These are phyloP conservation scores for Lasiosphaeria ovina DNA, from an alignment of 495 filamentous ascomycete genomes.

Conservation along the genomic window DNA sequence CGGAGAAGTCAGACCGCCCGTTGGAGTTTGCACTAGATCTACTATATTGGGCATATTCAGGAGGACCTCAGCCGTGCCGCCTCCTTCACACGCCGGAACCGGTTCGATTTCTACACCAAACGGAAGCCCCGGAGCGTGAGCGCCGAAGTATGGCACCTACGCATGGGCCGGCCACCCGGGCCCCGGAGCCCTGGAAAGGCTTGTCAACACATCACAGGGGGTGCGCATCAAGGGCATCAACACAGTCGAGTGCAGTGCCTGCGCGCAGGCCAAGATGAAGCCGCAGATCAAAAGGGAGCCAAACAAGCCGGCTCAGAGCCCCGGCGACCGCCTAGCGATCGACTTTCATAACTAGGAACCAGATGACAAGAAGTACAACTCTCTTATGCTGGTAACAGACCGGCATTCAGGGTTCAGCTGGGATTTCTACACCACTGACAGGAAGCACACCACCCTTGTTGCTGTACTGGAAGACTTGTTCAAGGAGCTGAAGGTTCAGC, in stretches of 20 bases:
- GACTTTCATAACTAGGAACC: background rate
- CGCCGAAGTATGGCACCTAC: background rate
- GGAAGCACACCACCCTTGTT: too few species aligned
- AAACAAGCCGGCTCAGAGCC: too few species aligned
- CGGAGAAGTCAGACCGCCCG: conserved; percentile 76
- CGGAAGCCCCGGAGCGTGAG: background rate
- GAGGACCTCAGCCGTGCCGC: background rate
- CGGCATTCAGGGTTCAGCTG: background rate
- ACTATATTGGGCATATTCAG: conserved; percentile 51
- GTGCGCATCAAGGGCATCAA: conserved; percentile 2
- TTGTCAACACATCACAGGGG: conserved; percentile 1
- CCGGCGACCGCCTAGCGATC: background rate
- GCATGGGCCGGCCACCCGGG: conserved; percentile 5
- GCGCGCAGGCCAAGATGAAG: background rate
- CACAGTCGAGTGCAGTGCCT: conserved; percentile 5
- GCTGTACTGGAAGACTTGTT: too few species aligned
- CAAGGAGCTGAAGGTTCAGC: too few species aligned
- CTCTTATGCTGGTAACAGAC: conserved; percentile 1
- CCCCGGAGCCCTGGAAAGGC: background rate
- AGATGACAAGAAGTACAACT: background rate
- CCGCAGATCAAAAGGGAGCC: conserved; percentile 1
- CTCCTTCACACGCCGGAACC: background rate
- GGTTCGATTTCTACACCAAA: background rate
- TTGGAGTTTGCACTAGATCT: conserved; percentile 82
- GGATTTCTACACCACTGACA: conserved; percentile 4